Evolutionary conservation across 805 yeast species (phyloP), one percentile per base, ranked within the genome.

Genomic region (Myxozyma vanderwaltii): DNA sequence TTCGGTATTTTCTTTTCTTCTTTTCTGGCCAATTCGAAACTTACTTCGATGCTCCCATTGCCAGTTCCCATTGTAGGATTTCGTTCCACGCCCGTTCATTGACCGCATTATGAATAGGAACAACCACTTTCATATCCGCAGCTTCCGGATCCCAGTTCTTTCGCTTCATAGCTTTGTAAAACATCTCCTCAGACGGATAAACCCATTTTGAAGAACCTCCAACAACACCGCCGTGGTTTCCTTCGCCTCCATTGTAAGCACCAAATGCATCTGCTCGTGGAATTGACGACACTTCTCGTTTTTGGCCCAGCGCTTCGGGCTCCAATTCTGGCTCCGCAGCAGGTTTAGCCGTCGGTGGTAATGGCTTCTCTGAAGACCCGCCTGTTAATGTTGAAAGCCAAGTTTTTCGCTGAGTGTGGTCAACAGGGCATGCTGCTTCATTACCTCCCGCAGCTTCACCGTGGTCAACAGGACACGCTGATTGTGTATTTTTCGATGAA

Each of bases 141-240:
- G 87, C 87, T 10, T 83, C 76, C 1, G 98, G 97, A 53, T 85
- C 80, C 91, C 96, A 89, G 58, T 89, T 82, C 70, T 92, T 92
- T 50, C 98, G 82, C 66, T 82, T 78, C 98, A 92, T 94, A 8
- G 97, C 97, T 59, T 90, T 94, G 72, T 78, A 92, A 70, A 92
- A 92, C 77, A 92, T 97, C 71, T 89, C 88, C 71, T 92, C 96
- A 3, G 96, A 89, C 7, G 99, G 99, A 71, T 92, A 92, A 1
- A 92, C 80, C 99, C 99, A 92, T 75, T 91, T 88, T 0, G 79
- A 67, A 15, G 58, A 43, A 10, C 65, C 64, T 7, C 35, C 19
- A 10, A 62, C 61, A 8, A 58, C 54, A 35, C 66, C 63, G 29
- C 65, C 69, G 23, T 66, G 63, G 15, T 29, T 51, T 0, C 80